Evolutionary conservation across 371 early-diverging fungal genomes (phyloP).

Genomic region (Lichtheimia corymbifera): DNA sequence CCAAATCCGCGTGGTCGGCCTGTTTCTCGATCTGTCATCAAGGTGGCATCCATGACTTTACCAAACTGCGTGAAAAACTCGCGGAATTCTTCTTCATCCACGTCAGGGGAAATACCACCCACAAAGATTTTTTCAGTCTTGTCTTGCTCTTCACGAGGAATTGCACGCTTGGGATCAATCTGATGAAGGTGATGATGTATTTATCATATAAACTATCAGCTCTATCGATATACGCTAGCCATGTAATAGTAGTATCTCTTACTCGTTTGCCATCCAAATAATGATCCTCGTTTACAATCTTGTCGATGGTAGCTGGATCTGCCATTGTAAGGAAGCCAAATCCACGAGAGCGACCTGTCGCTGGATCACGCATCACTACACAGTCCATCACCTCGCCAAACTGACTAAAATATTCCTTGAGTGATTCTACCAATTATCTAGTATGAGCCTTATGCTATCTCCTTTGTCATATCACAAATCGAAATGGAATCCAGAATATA

Average conservation of each 20-base stretch:
- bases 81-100: slow-evolving; percentile 80
- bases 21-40: slow-evolving; percentile 79
- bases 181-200: slow-evolving; percentile 23
- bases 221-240: not conserved
- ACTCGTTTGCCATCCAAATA: slow-evolving; percentile 84
- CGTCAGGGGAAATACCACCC: slow-evolving; percentile 82
- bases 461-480: not conserved
- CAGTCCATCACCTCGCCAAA: slow-evolving; percentile 75
- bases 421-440: slow-evolving; percentile 49
- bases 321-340: slow-evolving; percentile 91
- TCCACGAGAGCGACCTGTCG: slow-evolving; percentile 80
- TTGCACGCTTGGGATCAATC: slow-evolving; percentile 89
- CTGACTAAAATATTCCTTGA: slow-evolving; percentile 75
- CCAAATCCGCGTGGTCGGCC: slow-evolving; percentile 83
- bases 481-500: no score
- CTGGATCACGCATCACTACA: slow-evolving; percentile 84
- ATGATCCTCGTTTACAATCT: slow-evolving; percentile 75
- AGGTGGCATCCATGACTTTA: slow-evolving; percentile 71
- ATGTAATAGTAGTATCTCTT: slow-evolving; percentile 33
- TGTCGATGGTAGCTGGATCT: slow-evolving; percentile 66
- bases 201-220: not conserved
- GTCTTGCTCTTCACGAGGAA: slow-evolving; percentile 80
- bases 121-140: slow-evolving; percentile 90
- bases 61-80: slow-evolving; percentile 79
- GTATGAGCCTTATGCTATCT: not conserved